phyloP scores from a whole-genome alignment of 2,329 filamentous ascomycete species.

The Aspergillus fischeri region DNA sequence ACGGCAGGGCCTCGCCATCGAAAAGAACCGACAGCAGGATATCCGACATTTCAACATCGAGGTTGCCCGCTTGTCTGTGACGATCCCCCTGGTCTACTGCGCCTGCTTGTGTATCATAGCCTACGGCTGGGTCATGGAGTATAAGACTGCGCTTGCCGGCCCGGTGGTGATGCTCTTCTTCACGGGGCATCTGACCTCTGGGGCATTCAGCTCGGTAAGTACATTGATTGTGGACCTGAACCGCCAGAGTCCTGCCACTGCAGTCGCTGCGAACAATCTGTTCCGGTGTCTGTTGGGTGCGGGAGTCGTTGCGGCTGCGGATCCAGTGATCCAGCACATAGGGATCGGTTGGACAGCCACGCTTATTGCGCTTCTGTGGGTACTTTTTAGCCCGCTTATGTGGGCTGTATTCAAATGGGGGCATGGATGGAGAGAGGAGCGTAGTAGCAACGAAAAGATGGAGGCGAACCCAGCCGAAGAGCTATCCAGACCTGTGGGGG shows the following conservation, averaged over 20 bases:
- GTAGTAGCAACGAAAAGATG: not conserved
- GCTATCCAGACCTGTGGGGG: not conserved
- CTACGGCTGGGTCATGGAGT: slow-evolving; percentile 38
- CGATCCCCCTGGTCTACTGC: slow-evolving; percentile 28
- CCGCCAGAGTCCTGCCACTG: slow-evolving; percentile 16
- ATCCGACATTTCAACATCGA: slow-evolving; percentile 52
- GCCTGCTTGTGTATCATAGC: slow-evolving; percentile 23
- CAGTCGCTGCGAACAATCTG: slow-evolving; percentile 20
- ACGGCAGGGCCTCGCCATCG: slow-evolving; percentile 43
- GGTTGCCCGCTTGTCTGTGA: slow-evolving; percentile 30
- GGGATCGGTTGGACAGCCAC: slow-evolving; percentile 24
- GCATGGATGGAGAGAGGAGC: slow-evolving; percentile 12
- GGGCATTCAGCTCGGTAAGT: slow-evolving; percentile 37
- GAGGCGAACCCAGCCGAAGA: too few relatives aligned
- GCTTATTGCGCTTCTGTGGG: slow-evolving; percentile 18
- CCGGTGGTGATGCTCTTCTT: slow-evolving; percentile 34
- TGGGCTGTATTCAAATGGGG: slow-evolving; percentile 18
- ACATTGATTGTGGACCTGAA: slow-evolving; percentile 44
- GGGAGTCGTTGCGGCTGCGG: slow-evolving; percentile 16
- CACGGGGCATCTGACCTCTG: slow-evolving; percentile 28
- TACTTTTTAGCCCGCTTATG: slow-evolving; percentile 17
- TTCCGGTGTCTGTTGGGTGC: slow-evolving; percentile 22
- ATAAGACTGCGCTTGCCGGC: slow-evolving; percentile 27
- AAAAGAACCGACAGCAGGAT: slow-evolving; percentile 45
- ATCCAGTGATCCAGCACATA: slow-evolving; percentile 20